phyloP scores from a whole-genome alignment of 1,284 basidiomycete genomes.

The Puccinia polysora region DNA sequence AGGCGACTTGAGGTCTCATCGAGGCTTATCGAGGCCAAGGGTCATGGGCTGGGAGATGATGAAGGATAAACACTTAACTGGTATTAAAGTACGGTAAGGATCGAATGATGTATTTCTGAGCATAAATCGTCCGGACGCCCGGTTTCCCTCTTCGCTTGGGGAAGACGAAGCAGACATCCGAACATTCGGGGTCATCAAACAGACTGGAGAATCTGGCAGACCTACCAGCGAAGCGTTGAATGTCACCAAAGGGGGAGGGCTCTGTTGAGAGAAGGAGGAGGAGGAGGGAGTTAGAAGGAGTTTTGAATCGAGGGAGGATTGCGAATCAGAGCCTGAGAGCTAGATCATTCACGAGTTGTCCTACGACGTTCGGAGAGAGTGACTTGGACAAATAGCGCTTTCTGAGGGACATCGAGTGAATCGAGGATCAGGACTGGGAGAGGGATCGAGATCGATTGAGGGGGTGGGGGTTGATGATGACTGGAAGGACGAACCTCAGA shows the following conservation, averaged over 20 bases:
- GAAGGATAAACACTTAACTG: conserved; percentile 19
- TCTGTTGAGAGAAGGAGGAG: background rate
- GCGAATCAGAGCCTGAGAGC: too few relatives aligned
- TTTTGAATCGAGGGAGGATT: too few relatives aligned
- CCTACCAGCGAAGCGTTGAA: conserved; percentile 35
- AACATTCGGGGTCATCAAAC: conserved; percentile 40
- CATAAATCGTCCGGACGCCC: conserved; percentile 39
- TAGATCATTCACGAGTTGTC: conserved; percentile 22
- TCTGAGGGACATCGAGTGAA: too few relatives aligned
- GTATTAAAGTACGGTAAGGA: conserved; percentile 39
- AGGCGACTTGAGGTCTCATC: too few relatives aligned
- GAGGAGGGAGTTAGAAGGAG: too few relatives aligned
- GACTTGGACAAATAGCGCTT: conserved; percentile 42
- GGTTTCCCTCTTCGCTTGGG: conserved; percentile 34
- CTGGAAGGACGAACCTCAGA: conserved; percentile 14
- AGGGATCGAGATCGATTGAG: background rate
- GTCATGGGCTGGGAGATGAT: background rate
- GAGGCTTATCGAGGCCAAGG: background rate
- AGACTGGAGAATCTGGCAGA: conserved; percentile 36
- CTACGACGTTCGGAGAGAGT: conserved; percentile 31
- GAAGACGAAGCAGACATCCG: conserved; percentile 42
- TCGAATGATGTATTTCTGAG: conserved; percentile 41
- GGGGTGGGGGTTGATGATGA: background rate
- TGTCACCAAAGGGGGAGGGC: conserved; percentile 41
- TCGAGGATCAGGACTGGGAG: too few relatives aligned